phyloP scores from a whole-genome alignment of 2,329 filamentous ascomycete genomes.

The Clonostachys sp. region DNA sequence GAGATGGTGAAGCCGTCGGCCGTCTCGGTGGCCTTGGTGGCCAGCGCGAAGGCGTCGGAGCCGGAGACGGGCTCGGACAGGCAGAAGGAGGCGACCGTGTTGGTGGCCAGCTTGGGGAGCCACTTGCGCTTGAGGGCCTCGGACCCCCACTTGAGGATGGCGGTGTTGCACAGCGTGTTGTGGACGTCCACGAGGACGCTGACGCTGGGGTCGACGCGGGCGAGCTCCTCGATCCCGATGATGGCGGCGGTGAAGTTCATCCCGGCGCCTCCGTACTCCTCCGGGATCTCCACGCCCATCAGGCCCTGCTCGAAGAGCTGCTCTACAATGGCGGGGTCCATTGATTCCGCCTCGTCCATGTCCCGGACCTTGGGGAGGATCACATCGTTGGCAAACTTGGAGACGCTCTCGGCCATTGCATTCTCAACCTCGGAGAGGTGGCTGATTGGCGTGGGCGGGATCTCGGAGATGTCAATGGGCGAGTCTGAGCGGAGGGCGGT shows the following conservation, averaged over 20 bases:
- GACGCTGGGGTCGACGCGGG: constrained; percentile 88
- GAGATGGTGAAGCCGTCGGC: constrained; percentile 79
- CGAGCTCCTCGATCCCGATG: constrained; percentile 94
- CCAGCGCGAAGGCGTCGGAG: constrained; percentile 92
- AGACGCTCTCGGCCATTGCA: constrained; percentile 85
- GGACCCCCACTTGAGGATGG: constrained; percentile 80
- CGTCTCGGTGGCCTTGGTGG: constrained; percentile 84
- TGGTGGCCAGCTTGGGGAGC: constrained; percentile 83
- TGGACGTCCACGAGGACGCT: constrained; percentile 95
- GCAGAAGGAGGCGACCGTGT: constrained; percentile 89
- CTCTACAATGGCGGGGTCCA: constrained; percentile 86
- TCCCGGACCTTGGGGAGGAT: constrained; percentile 89
- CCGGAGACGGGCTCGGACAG: constrained; percentile 89
- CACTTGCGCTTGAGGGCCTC: constrained; percentile 76
- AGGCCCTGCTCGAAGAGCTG: constrained; percentile 95
- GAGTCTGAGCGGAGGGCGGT: constrained; percentile 38
- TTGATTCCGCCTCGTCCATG: constrained; percentile 94
- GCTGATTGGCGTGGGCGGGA: constrained; percentile 87
- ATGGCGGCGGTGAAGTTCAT: constrained; percentile 99
- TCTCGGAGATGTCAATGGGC: constrained; percentile 60
- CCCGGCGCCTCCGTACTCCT: constrained; percentile 91
- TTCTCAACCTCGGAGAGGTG: constrained; percentile 87
- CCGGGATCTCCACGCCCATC: constrained; percentile 96
- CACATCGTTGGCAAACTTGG: constrained; percentile 84
- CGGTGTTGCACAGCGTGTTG: constrained; percentile 96